phyloP scores from a whole-genome alignment of 2,329 filamentous ascomycete species.

The Fusarium sp. region DNA sequence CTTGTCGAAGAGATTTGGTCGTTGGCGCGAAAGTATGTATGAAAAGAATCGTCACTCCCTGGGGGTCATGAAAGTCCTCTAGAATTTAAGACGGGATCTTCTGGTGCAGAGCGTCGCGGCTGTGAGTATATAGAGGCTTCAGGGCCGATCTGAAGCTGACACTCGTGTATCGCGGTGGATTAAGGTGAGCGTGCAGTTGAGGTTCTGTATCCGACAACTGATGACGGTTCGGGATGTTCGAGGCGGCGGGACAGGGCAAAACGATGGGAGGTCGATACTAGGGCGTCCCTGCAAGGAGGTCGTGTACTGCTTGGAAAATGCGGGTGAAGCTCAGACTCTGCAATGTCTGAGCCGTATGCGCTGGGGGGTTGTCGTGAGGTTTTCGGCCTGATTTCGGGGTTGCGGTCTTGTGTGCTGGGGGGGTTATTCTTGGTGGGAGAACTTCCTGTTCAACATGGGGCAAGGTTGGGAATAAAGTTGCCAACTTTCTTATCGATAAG shows the following conservation, averaged over 20 bases:
- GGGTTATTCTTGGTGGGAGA: slow-evolving; percentile 40
- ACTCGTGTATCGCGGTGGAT: not conserved
- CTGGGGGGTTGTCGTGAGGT: not conserved
- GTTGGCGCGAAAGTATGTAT: slow-evolving; percentile 25
- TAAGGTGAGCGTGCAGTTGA: slow-evolving; percentile 15
- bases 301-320: slow-evolving; percentile 6
- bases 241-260: slow-evolving; percentile 27
- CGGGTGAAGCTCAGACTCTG: slow-evolving; percentile 5
- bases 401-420: slow-evolving; percentile 41
- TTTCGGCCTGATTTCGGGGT: slow-evolving; percentile 24
- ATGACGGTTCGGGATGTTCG: slow-evolving; percentile 30
- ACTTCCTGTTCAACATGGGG: slow-evolving; percentile 27
- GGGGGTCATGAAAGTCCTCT: slow-evolving; percentile 39
- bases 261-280: slow-evolving; percentile 32
- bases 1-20: not conserved
- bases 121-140: not conserved
- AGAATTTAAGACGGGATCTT: slow-evolving; percentile 7
- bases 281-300: slow-evolving; percentile 7
- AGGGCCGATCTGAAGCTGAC: not conserved
- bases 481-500: slow-evolving; percentile 50
- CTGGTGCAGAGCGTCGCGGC: slow-evolving; percentile 4
- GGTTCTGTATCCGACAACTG: slow-evolving; percentile 18
- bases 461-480: slow-evolving; percentile 32
- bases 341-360: not conserved
- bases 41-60: slow-evolving; percentile 24